These are phyloP conservation scores for Lachancea dasiensis DNA, from an alignment of 805 yeast species.

Conservation along the genomic window DNA sequence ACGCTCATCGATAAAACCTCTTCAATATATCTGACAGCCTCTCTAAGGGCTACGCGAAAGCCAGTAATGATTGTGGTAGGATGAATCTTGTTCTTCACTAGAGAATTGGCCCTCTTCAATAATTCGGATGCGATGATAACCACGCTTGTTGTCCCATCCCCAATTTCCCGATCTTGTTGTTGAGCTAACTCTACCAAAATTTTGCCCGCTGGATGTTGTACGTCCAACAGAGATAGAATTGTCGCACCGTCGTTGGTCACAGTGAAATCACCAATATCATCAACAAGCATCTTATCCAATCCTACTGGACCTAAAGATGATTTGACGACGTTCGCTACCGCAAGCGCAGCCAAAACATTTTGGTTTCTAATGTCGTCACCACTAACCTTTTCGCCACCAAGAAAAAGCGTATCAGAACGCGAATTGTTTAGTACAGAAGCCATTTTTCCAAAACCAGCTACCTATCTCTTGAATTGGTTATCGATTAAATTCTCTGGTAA, in stretches of 20 bases:
- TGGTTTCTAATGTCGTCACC: conserved; percentile 97
- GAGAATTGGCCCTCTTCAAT: conserved; percentile 85
- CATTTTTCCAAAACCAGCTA: conserved; percentile 36
- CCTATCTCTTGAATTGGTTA: neutral
- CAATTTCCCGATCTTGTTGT: conserved; percentile 98
- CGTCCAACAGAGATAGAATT: conserved; percentile 81
- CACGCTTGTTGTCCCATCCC: conserved; percentile 97
- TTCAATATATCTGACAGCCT: conserved; percentile 78
- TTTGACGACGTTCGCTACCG: conserved; percentile 73
- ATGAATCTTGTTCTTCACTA: conserved; percentile 89
- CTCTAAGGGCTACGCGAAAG: conserved; percentile 86
- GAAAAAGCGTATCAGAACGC: conserved; percentile 87
- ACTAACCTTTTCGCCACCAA: conserved; percentile 92
- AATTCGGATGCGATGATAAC: conserved; percentile 94
- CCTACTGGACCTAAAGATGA: conserved; percentile 98
- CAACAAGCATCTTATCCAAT: conserved; percentile 95
- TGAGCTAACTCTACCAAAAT: conserved; percentile 95
- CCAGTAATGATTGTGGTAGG: conserved; percentile 98
- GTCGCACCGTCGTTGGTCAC: conserved; percentile 99
- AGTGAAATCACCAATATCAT: conserved; percentile 97
- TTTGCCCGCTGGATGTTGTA: conserved; percentile 98
- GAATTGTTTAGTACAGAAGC: conserved; percentile 67
- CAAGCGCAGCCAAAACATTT: conserved; percentile 88
- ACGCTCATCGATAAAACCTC: conserved; percentile 81
- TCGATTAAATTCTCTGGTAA: neutral